Evolutionary conservation across 1,284 basidiomycete genomes (phyloP).

Genomic region (Psilocybe mexicana): DNA sequence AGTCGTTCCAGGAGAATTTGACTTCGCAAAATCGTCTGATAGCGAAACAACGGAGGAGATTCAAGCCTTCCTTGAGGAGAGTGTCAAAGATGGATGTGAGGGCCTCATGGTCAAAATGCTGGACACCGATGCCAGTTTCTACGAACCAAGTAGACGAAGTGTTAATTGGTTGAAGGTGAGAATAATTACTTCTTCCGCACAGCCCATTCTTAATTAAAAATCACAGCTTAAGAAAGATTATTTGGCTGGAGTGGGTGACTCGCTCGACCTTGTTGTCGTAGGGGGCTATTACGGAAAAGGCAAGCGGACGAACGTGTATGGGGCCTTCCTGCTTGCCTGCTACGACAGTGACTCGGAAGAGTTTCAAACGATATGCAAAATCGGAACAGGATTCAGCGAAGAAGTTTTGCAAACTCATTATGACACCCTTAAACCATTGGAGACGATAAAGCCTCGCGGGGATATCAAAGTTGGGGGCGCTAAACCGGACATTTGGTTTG

Average conservation of each 20-base stretch:
- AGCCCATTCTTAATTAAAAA: not conserved
- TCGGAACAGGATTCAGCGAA: slow-evolving; percentile 97
- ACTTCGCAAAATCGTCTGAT: slow-evolving; percentile 91
- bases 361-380: slow-evolving; percentile 97
- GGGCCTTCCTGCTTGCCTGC: slow-evolving; percentile 93
- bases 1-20: slow-evolving; percentile 87
- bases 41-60: slow-evolving; percentile 92
- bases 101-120: slow-evolving; percentile 99
- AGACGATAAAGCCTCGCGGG: slow-evolving; percentile 68
- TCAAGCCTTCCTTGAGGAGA: slow-evolving; percentile 92
- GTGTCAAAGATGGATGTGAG: slow-evolving; percentile 97
- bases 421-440: slow-evolving; percentile 79
- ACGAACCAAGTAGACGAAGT: slow-evolving; percentile 92
- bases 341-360: slow-evolving; percentile 91
- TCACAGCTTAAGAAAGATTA: slow-evolving; percentile 94
- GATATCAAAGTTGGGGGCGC: slow-evolving; percentile 86
- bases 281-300: slow-evolving; percentile 98
- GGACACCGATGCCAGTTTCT: slow-evolving; percentile 86
- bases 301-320: slow-evolving; percentile 95
- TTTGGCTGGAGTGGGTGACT: slow-evolving; percentile 95
- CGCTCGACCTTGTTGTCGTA: slow-evolving; percentile 94
- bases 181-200: not conserved
- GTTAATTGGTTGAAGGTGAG: slow-evolving; percentile 98
- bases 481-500: slow-evolving; percentile 94
- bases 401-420: slow-evolving; percentile 86